A percentile compares a stretch with the other conserved stretches of the same genome.
phyloP scores from a whole-genome alignment of 805 yeast genomes.

The Candida maltosa region DNA sequence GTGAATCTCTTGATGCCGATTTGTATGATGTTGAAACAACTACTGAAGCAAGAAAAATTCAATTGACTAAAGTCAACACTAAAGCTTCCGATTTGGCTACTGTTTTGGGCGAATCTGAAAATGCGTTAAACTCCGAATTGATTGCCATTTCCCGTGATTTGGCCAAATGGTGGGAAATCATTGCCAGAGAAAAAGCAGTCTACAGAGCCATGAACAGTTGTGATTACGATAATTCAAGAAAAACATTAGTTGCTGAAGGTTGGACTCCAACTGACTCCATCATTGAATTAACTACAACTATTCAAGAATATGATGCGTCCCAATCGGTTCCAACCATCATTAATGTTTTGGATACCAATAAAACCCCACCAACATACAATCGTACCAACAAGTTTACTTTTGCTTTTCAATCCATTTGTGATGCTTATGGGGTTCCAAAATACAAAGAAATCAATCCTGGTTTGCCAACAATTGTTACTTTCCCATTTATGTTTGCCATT shows the following conservation, averaged over 20 bases:
- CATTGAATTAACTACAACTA: constrained; percentile 57
- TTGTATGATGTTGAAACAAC: constrained; percentile 56
- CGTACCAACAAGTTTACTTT: constrained; percentile 91
- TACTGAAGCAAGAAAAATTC: constrained; percentile 24
- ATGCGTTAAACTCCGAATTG: constrained; percentile 73
- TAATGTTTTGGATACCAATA: constrained; percentile 66
- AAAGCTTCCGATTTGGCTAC: constrained; percentile 32
- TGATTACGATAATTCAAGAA: constrained; percentile 79
- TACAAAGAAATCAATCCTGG: constrained; percentile 97
- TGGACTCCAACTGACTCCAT: constrained; percentile 90
- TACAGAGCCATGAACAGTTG: constrained; percentile 75
- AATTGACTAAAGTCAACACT: constrained; percentile 21
- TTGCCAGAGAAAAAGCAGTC: constrained; percentile 77
- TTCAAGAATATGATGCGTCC: constrained; percentile 62
- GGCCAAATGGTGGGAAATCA: constrained; percentile 61
- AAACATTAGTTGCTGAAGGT: constrained; percentile 90
- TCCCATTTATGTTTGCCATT: constrained; percentile 97
- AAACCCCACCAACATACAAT: constrained; percentile 92
- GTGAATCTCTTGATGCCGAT: constrained; percentile 87
- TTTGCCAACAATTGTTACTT: constrained; percentile 88
- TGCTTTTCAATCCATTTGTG: constrained; percentile 91
- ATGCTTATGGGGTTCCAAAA: constrained; percentile 90
- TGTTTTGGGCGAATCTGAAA: constrained; percentile 40
- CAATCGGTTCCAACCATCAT: constrained; percentile 46
- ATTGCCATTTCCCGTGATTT: constrained; percentile 73